Evolutionary conservation across 176 grass and related monocot genomes (phyloP), one percentile per base, ranked within the genome.

Genomic region (Cocos nucifera): DNA sequence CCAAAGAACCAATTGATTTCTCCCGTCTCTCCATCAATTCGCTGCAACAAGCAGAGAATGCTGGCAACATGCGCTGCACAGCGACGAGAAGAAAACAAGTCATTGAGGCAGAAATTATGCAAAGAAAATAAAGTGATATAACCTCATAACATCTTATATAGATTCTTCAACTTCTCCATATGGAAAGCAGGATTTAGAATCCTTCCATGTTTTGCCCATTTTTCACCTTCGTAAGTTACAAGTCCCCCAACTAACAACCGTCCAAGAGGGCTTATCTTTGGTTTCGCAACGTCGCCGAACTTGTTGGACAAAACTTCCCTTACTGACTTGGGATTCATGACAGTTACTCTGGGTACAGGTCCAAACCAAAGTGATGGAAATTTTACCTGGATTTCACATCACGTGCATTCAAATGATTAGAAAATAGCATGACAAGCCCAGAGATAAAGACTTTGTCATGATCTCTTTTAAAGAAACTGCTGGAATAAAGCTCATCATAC

Each of bases 131-230:
- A 6, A 44, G 9, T 44, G 9, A 14, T 14, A 44, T 44, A 44
- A 44, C 8, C 35, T 39, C 35, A 39, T 39, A 39, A 39, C 2
- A 39, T 39, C 35, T 10, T 2, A 39, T 1, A 5, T 44, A 44
- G 10, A 44, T 44, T 14, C 81, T 95, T 88, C 5, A 88, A 54
- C 52, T 82, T 95, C 5, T 95, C 81, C 25, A 79, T 14, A 70
- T 88, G 89, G 69, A 95, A 95, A 5, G 81, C 85, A 15, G 71
- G 84, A 52, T 77, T 88, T 44, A 95, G 57, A 8, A 95, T 88
- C 65, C 64, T 95, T 4, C 89, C 51, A 27, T 95, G 85, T 15
- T 56, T 60, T 19, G 22, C 72, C 89, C 85, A 89, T 70, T 95
- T 85, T 30, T 89, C 61, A 3, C 81, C 89, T 51, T 95, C 71